Evolutionary conservation across 768 basidiomycete species (phyloP).

Genomic region (Bullera alba): DNA sequence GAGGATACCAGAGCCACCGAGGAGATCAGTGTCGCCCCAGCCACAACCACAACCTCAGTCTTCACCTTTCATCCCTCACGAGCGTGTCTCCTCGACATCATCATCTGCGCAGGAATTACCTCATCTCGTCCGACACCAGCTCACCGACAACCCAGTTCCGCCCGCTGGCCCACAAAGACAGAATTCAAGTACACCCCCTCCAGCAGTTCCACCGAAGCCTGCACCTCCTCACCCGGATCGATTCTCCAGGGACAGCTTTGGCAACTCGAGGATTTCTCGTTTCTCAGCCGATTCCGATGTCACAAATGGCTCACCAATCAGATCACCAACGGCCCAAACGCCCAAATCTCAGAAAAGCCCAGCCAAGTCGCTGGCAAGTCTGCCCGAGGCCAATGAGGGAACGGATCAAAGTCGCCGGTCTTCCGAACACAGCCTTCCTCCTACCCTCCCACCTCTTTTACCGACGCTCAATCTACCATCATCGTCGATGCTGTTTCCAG

Average conservation of each 20-base stretch:
- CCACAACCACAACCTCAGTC: too few species aligned
- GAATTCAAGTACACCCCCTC: slow-evolving; percentile 6
- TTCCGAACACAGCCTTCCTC: slow-evolving; percentile 4
- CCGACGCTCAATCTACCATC: slow-evolving; percentile 15
- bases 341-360: slow-evolving; percentile 9
- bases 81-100: not conserved
- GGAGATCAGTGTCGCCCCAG: not conserved
- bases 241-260: slow-evolving; percentile 31
- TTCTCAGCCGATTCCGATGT: slow-evolving; percentile 40
- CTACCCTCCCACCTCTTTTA: slow-evolving; percentile 9
- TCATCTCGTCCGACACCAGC: slow-evolving; percentile 19
- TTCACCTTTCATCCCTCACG: too few species aligned
- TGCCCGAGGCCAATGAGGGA: slow-evolving; percentile 3
- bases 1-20: slow-evolving; percentile 11
- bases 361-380: too few species aligned
- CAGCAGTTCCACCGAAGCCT: slow-evolving; percentile 9
- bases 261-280: slow-evolving; percentile 22
- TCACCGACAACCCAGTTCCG: slow-evolving; percentile 20
- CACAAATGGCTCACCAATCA: slow-evolving; percentile 29
- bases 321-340: slow-evolving; percentile 17
- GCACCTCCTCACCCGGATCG: slow-evolving; percentile 30
- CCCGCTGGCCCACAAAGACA: slow-evolving; percentile 6
- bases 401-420: not conserved
- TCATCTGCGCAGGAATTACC: slow-evolving; percentile 1
- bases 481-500: slow-evolving; percentile 9